Conservation (phyloP, 2,329 filamentous ascomycete genomes). For the Chrysoporthe austroafricana region DNA sequence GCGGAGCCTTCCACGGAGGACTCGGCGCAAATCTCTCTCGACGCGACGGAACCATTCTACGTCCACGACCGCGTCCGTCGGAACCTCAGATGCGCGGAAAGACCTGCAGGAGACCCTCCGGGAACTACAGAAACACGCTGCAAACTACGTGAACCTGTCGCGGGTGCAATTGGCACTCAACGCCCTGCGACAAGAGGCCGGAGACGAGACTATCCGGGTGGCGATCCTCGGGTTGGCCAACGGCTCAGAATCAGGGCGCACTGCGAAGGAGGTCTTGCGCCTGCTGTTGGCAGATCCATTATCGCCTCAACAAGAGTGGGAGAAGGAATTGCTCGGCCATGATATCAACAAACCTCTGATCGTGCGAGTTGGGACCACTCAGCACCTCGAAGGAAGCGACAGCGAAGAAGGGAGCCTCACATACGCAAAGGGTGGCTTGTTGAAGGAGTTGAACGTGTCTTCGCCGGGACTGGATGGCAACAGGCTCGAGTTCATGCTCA, state of each 20-base stretch:
- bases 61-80: neutral
- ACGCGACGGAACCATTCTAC: conserved; percentile 35
- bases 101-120: conserved; percentile 64
- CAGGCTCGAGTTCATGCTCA: conserved; percentile 67
- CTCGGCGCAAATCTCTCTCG: conserved; percentile 25
- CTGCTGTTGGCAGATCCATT: conserved; percentile 74
- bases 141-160: conserved; percentile 68
- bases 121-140: conserved; percentile 63
- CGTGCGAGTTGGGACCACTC: conserved; percentile 56
- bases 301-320: conserved; percentile 66
- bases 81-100: conserved; percentile 42
- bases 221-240: conserved; percentile 57
- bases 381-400: conserved; percentile 33
- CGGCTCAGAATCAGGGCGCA: conserved; percentile 44
- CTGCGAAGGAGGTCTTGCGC: conserved; percentile 68
- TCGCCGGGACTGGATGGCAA: conserved; percentile 64
- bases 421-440: conserved; percentile 46
- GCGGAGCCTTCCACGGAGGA: conserved; percentile 18
- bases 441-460: conserved; percentile 65
- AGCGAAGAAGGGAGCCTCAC: conserved; percentile 45
- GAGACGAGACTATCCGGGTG: conserved; percentile 61
- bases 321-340: conserved; percentile 60
- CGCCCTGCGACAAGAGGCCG: conserved; percentile 61
- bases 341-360: conserved; percentile 62
- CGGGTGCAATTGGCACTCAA: conserved; percentile 72